Evolutionary conservation across 192 early-diverging fungal genomes (phyloP).

Genomic region (Borealophlyctis nickersoniae): DNA sequence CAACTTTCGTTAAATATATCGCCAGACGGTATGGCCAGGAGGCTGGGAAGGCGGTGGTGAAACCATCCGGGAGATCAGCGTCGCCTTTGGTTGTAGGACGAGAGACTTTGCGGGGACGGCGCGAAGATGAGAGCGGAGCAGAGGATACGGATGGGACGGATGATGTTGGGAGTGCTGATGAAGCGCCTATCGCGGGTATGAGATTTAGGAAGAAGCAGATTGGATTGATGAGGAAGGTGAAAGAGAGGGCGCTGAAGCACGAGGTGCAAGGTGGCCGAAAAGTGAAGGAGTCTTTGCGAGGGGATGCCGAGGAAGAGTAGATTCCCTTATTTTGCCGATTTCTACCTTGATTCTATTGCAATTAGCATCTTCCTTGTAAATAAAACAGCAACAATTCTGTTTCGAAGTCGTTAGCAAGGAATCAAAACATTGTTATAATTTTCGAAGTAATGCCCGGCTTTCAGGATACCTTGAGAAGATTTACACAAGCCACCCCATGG

Average conservation of each 20-base stretch:
- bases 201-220: slow-evolving; percentile 21
- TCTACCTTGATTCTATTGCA: too few species aligned
- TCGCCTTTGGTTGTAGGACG: background rate
- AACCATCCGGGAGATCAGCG: background rate
- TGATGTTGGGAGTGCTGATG: slow-evolving; percentile 8
- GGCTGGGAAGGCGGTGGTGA: slow-evolving; percentile 8
- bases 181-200: slow-evolving; percentile 3
- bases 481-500: too few species aligned
- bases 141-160: slow-evolving; percentile 8
- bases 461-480: too few species aligned
- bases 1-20: slow-evolving; percentile 35
- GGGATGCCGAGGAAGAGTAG: too few species aligned
- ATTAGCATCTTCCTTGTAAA: too few species aligned
- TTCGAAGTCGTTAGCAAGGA: too few species aligned
- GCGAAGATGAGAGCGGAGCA: slow-evolving; percentile 19
- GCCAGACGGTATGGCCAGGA: slow-evolving; percentile 29
- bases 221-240: slow-evolving; percentile 39
- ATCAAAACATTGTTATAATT: too few species aligned
- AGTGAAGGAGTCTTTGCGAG: slow-evolving; percentile 24
- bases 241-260: slow-evolving; percentile 39
- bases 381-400: too few species aligned
- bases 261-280: slow-evolving; percentile 34
- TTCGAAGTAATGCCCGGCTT: too few species aligned
- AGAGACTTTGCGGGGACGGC: background rate
- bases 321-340: too few species aligned